Percentiles rank a stretch among this genome's conserved stretches.
phyloP scores from a whole-genome alignment of 208 protist species.

The Leptomonas pyrrhocoris region DNA sequence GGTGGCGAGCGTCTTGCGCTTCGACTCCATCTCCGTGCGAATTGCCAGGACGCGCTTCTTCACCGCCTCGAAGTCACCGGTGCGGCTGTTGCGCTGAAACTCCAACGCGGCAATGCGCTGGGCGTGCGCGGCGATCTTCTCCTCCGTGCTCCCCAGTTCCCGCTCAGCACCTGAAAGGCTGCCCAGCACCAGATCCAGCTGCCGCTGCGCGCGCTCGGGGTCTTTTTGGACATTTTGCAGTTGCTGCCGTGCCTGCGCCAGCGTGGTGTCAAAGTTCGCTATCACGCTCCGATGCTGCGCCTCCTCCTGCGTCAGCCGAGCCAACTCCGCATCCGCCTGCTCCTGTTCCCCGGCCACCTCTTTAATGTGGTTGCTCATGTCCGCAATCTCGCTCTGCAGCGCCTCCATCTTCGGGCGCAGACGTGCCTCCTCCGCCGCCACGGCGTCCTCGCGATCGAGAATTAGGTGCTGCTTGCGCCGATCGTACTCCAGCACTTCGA shows the following conservation, averaged over 20 bases:
- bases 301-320: constrained; percentile 59
- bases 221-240: constrained; percentile 81
- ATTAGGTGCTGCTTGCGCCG: constrained; percentile 86
- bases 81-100: constrained; percentile 74
- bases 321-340: constrained; percentile 43
- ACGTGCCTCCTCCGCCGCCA: constrained; percentile 89
- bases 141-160: constrained; percentile 66
- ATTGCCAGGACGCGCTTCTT: constrained; percentile 68
- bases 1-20: constrained; percentile 87
- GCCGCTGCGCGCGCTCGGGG: constrained; percentile 79
- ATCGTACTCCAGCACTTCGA: constrained; percentile 92
- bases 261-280: constrained; percentile 46
- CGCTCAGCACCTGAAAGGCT: constrained; percentile 63
- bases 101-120: constrained; percentile 78
- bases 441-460: constrained; percentile 86
- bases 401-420: constrained; percentile 83
- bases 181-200: constrained; percentile 74
- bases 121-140: constrained; percentile 68
- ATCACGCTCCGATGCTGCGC: constrained; percentile 58
- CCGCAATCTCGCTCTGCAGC: constrained; percentile 69
- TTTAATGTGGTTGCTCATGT: constrained; percentile 84
- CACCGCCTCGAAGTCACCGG: constrained; percentile 65
- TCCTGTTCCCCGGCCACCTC: constrained; percentile 51
- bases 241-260: constrained; percentile 73
- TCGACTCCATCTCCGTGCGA: constrained; percentile 69